Percentiles rank a stretch among this genome's conserved stretches.
Conservation (phyloP, 1,284 basidiomycete genomes). For the Xerocomus nothofagi region DNA sequence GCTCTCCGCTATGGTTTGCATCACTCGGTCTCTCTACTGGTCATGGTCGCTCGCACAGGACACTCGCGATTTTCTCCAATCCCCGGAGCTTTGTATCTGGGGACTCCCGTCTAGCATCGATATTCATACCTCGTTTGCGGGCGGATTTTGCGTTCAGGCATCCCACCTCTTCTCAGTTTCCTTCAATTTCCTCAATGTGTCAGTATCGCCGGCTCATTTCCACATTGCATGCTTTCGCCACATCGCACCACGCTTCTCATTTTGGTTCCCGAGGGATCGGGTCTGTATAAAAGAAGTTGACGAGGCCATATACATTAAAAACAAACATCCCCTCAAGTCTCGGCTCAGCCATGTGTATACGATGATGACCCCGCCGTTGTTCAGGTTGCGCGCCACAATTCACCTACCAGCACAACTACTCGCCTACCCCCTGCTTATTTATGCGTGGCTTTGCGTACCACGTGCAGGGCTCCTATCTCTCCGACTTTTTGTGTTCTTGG, state of each 20-base stretch:
- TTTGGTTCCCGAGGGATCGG: slow-evolving; percentile 33
- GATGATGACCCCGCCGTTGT: slow-evolving; percentile 29
- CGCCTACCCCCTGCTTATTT: slow-evolving; percentile 42
- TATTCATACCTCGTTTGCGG: slow-evolving; percentile 50
- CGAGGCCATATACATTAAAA: slow-evolving; percentile 33
- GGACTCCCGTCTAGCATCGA: slow-evolving; percentile 38
- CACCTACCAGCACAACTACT: slow-evolving; percentile 23
- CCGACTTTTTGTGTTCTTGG: slow-evolving; percentile 43
- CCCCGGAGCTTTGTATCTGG: slow-evolving; percentile 33
- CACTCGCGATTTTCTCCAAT: slow-evolving; percentile 29
- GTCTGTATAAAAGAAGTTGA: slow-evolving; percentile 38
- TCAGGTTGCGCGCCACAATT: slow-evolving; percentile 29
- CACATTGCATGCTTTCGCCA: slow-evolving; percentile 45
- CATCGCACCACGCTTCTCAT: slow-evolving; percentile 40
- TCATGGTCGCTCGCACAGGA: slow-evolving; percentile 44
- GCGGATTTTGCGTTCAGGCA: slow-evolving; percentile 23
- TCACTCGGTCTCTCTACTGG: slow-evolving; percentile 32
- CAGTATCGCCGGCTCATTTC: slow-evolving; percentile 42
- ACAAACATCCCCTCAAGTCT: slow-evolving; percentile 22
- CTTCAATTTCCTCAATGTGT: slow-evolving; percentile 39
- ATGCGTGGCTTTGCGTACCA: slow-evolving; percentile 37
- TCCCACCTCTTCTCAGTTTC: slow-evolving; percentile 25
- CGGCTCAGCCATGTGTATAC: slow-evolving; percentile 38
- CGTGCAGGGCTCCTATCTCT: slow-evolving; percentile 38
- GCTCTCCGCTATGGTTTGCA: slow-evolving; percentile 34